Conservation (phyloP, 129 eudicot genomes). For the Saussurea involucrata region DNA sequence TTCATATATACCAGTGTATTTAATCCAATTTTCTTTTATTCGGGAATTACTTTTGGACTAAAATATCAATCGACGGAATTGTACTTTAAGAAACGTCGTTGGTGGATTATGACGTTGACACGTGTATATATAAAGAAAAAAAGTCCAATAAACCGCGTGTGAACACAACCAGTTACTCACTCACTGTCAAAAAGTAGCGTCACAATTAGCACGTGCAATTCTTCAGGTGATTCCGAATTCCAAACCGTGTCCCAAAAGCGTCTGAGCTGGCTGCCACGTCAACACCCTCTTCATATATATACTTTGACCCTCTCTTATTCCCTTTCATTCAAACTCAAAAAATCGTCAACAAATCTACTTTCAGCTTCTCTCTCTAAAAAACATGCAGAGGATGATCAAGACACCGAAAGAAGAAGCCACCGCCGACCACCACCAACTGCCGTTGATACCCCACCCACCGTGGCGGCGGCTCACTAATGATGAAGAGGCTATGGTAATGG, state of each 20-base stretch:
- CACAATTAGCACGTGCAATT: constrained; percentile 14
- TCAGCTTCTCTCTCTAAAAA: constrained; percentile 23
- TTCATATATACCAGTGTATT: too few relatives aligned
- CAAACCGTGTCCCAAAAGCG: constrained; percentile 40
- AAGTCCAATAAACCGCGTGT: constrained; percentile 37
- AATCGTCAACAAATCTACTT: not conserved
- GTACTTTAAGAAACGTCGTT: not conserved
- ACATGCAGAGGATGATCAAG: constrained; percentile 36
- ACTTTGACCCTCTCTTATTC: constrained; percentile 12
- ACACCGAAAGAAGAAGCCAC: constrained; percentile 11
- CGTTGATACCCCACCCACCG: constrained; percentile 4
- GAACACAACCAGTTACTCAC: constrained; percentile 11
- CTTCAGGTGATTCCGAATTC: constrained; percentile 11
- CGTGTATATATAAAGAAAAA: not conserved
- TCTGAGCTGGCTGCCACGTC: constrained; percentile 44
- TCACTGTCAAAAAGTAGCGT: not conserved
- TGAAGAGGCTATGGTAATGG: constrained; percentile 52
- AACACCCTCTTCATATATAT: constrained; percentile 19
- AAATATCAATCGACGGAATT: not conserved
- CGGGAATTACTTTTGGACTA: too few relatives aligned
- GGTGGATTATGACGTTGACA: constrained; percentile 16
- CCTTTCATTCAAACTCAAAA: not conserved
- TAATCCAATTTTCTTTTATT: too few relatives aligned
- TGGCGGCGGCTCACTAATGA: constrained; percentile 43
- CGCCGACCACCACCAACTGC: constrained; percentile 9